Evolutionary conservation across 1,284 basidiomycete species (phyloP).

Genomic region (Fistulina hepatica): DNA sequence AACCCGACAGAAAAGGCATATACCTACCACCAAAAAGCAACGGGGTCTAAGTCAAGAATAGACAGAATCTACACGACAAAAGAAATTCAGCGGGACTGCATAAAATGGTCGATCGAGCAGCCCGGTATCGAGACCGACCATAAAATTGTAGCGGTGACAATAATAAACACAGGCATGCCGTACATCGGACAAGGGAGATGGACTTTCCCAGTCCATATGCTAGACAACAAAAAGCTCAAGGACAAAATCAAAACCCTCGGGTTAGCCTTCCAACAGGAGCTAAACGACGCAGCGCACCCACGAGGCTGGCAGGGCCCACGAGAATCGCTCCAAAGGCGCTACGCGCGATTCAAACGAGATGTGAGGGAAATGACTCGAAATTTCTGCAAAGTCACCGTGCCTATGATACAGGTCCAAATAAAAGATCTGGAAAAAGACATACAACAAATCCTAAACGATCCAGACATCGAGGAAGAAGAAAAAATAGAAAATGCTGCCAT

Average conservation of each 20-base stretch:
- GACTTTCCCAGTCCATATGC: conserved; percentile 9
- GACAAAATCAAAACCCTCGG: background rate
- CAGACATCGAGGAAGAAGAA: background rate
- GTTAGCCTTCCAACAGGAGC: background rate
- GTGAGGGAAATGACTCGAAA: conserved; percentile 1
- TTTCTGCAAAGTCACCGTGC: background rate
- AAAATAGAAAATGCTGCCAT: background rate
- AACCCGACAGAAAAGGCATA: conserved; percentile 8
- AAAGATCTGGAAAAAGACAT: background rate
- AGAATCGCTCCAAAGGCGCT: conserved; percentile 3
- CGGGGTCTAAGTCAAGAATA: background rate
- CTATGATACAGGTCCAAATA: background rate
- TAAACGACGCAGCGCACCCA: too few species aligned
- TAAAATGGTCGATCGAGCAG: conserved; percentile 7
- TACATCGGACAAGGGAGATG: conserved; percentile 11
- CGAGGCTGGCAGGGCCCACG: background rate
- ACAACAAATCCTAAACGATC: background rate
- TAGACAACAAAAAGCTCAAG: background rate
- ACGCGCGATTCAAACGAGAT: background rate
- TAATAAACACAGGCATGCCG: conserved; percentile 3
- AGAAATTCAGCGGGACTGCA: background rate
- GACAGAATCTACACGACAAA: conserved; percentile 1
- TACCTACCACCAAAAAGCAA: background rate
- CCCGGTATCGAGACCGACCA: conserved; percentile 10
- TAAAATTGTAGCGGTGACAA: conserved; percentile 3